These are phyloP conservation scores for Fusarium robinianum DNA, from an alignment of 2,329 filamentous ascomycete genomes.

Conservation along the genomic window DNA sequence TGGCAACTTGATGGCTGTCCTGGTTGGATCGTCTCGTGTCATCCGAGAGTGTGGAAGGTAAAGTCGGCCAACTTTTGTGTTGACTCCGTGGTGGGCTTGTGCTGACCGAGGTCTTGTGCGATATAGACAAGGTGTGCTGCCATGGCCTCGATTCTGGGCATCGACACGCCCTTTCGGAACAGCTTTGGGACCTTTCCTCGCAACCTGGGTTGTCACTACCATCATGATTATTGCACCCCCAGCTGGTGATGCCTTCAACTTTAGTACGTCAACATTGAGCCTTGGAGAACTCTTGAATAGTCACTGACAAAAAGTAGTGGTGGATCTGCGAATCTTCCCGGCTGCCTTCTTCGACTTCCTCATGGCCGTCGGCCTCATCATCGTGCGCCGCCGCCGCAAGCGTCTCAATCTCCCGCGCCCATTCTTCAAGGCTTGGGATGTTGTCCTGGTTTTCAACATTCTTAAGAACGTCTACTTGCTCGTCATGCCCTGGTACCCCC, in stretches of 20 bases:
- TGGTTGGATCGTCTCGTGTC: conserved; percentile 59
- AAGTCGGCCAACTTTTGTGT: neutral
- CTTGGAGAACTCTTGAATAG: neutral
- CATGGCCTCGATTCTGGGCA: conserved; percentile 62
- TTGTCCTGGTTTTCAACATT: conserved; percentile 61
- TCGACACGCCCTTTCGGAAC: conserved; percentile 66
- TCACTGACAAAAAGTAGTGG: conserved; percentile 49
- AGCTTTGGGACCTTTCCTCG: conserved; percentile 59
- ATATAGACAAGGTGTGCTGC: conserved; percentile 62
- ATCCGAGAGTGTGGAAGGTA: conserved; percentile 63
- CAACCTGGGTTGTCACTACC: conserved; percentile 61
- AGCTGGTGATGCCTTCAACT: conserved; percentile 67
- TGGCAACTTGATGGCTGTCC: conserved; percentile 60
- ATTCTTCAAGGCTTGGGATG: conserved; percentile 63
- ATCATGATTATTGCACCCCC: conserved; percentile 65
- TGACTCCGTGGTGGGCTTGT: neutral
- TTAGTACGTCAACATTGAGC: conserved; percentile 47
- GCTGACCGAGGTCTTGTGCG: no score
- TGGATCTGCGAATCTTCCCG: conserved; percentile 64
- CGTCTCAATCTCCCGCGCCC: conserved; percentile 53
- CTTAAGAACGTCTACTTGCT: conserved; percentile 64
- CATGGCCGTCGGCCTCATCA: conserved; percentile 60
- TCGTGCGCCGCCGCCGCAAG: conserved; percentile 60
- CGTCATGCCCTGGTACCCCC: conserved; percentile 74
- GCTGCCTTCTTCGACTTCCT: conserved; percentile 60